These are phyloP conservation scores for Iberis pinnata DNA, from an alignment of 345 rosid genomes.

Conservation along the genomic window DNA sequence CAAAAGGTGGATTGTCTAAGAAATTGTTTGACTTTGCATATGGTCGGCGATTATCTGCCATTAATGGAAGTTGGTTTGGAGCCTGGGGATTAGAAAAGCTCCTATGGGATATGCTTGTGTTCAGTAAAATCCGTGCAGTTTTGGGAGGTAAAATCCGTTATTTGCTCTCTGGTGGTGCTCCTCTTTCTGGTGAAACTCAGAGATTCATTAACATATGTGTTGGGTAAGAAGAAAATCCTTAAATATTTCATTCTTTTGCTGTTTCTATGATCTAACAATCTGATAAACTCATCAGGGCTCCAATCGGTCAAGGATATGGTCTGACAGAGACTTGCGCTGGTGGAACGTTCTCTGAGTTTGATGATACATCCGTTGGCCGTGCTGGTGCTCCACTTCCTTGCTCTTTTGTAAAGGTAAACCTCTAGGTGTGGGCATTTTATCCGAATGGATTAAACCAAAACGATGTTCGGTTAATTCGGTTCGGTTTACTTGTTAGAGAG, in stretches of 20 bases:
- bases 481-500: no score
- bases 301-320: slow-evolving; percentile 98
- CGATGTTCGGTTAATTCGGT: not conserved
- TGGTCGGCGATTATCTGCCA: slow-evolving; percentile 77
- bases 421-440: no score
- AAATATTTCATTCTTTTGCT: not conserved
- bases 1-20: slow-evolving; percentile 76
- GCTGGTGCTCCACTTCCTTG: slow-evolving; percentile 97
- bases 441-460: no score
- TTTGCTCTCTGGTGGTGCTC: slow-evolving; percentile 98
- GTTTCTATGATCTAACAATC: not conserved
- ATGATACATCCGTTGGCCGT: slow-evolving; percentile 93
- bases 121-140: slow-evolving; percentile 71
- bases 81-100: slow-evolving; percentile 87
- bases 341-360: slow-evolving; percentile 93
- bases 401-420: slow-evolving; percentile 81
- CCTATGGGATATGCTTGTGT: slow-evolving; percentile 82
- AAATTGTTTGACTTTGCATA: slow-evolving; percentile 83
- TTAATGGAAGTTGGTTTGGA: slow-evolving; percentile 95
- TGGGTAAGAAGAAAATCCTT: slow-evolving; percentile 51
- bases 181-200: slow-evolving; percentile 92
- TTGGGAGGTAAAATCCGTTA: slow-evolving; percentile 89
- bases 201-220: slow-evolving; percentile 97
- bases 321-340: slow-evolving; percentile 99
- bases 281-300: slow-evolving; percentile 59